Evolutionary conservation across 176 grass and related monocot genomes (phyloP).

Genomic region (Cenchrus purpureus): DNA sequence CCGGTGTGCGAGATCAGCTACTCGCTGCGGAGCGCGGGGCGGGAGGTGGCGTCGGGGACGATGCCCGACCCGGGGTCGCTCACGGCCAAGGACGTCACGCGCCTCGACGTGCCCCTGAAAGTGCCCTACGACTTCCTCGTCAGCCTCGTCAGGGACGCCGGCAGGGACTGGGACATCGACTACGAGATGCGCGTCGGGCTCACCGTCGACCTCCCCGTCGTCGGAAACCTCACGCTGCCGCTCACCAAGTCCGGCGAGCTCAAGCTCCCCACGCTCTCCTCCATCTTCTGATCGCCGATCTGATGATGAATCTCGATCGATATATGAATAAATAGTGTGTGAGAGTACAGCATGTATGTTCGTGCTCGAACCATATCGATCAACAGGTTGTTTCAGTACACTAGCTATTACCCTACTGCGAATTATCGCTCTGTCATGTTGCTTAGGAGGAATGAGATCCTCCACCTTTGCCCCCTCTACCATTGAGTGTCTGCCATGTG

Average conservation of each 20-base stretch:
- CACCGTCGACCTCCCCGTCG: conserved; percentile 73
- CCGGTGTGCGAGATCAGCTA: conserved; percentile 79
- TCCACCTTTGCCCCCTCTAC: no score
- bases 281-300: no score
- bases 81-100: conserved; percentile 37
- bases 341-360: no score
- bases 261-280: conserved; percentile 76
- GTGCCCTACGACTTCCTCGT: conserved; percentile 73
- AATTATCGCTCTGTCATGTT: no score
- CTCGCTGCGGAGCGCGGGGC: conserved; percentile 61
- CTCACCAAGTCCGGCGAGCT: conserved; percentile 78
- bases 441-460: no score
- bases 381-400: no score
- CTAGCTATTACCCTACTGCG: no score
- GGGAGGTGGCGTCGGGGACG: conserved; percentile 70
- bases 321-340: no score
- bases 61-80: conserved; percentile 83
- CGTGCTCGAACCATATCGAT: no score
- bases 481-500: no score
- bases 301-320: conserved; percentile 5
- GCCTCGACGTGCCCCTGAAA: conserved; percentile 60
- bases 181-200: conserved; percentile 72
- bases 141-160: conserved; percentile 60
- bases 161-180: conserved; percentile 74
- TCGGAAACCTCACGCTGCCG: conserved; percentile 75